Conservation (phyloP, 2,329 filamentous ascomycete genomes). For the Cytospora leucostoma region DNA sequence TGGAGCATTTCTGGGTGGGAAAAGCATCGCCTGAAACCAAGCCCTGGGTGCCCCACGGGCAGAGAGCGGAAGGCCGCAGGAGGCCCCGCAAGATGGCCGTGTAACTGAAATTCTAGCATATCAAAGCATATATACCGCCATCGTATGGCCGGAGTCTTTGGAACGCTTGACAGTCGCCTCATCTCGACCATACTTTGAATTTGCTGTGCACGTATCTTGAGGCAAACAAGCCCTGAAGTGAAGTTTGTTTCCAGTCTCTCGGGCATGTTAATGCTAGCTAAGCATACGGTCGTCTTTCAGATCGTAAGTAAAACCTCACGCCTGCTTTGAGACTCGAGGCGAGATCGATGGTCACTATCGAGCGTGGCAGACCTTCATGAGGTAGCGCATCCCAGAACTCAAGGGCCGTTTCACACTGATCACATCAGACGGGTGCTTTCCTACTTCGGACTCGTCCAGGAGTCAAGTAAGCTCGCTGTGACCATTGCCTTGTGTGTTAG, state of each 20-base stretch:
- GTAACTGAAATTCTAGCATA: conserved; percentile 20
- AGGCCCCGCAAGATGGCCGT: conserved; percentile 15
- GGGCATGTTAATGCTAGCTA: neutral
- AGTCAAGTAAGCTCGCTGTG: neutral
- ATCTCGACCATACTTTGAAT: neutral
- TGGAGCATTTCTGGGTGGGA: conserved; percentile 20
- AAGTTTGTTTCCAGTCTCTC: too few relatives aligned
- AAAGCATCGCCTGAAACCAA: conserved; percentile 21
- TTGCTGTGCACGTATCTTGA: neutral
- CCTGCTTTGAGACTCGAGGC: neutral
- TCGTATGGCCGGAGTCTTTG: conserved; percentile 8
- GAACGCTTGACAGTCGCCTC: neutral
- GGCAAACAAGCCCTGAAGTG: neutral
- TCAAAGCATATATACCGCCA: conserved; percentile 22
- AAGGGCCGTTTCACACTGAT: neutral
- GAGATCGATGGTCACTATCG: neutral
- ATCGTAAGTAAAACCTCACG: neutral
- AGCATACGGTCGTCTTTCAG: neutral
- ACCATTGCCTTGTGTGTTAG: neutral
- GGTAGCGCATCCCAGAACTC: neutral
- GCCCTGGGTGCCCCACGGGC: neutral
- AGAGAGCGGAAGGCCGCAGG: conserved; percentile 1
- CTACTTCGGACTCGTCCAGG: neutral
- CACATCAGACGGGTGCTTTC: neutral
- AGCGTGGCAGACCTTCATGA: neutral